Percentiles rank a stretch among this genome's conserved stretches.
phyloP scores from a whole-genome alignment of 75 land plant genomes.

The Picea sitchensis region DNA sequence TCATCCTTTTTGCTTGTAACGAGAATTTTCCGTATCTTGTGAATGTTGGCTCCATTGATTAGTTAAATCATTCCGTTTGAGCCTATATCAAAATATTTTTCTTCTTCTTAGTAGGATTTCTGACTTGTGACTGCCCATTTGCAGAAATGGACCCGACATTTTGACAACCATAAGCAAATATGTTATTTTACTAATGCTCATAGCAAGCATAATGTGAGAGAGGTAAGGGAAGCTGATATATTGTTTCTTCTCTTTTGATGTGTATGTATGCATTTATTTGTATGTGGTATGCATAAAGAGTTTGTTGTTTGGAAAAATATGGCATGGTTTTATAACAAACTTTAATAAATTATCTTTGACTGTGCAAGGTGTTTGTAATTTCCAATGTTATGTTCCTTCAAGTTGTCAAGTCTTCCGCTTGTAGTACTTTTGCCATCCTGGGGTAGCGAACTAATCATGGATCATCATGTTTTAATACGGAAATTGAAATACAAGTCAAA shows the following conservation, averaged over 20 bases:
- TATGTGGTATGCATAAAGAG: neutral
- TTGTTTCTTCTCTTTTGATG: neutral
- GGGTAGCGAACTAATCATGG: neutral
- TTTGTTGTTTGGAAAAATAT: neutral
- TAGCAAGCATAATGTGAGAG: slow-evolving; percentile 52
- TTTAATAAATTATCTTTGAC: neutral
- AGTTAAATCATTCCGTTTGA: neutral
- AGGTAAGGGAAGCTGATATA: slow-evolving; percentile 33
- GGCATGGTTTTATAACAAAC: neutral
- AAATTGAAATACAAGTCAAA: neutral
- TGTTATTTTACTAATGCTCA: slow-evolving; percentile 76
- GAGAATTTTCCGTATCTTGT: neutral
- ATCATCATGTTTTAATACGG: neutral
- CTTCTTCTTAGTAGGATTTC: neutral
- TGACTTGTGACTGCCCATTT: slow-evolving; percentile 2
- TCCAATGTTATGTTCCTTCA: neutral
- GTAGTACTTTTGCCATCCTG: neutral
- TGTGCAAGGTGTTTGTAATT: neutral
- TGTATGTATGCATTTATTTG: no score
- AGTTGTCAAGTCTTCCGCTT: neutral
- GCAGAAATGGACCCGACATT: slow-evolving; percentile 82
- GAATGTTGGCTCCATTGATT: neutral
- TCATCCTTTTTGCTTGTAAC: neutral
- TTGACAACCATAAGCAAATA: slow-evolving; percentile 49
- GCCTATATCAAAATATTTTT: neutral